Evolutionary conservation across 2,329 filamentous ascomycete genomes (phyloP), one percentile per base, ranked within the genome.

Genomic region (Cladosporium sp.): DNA sequence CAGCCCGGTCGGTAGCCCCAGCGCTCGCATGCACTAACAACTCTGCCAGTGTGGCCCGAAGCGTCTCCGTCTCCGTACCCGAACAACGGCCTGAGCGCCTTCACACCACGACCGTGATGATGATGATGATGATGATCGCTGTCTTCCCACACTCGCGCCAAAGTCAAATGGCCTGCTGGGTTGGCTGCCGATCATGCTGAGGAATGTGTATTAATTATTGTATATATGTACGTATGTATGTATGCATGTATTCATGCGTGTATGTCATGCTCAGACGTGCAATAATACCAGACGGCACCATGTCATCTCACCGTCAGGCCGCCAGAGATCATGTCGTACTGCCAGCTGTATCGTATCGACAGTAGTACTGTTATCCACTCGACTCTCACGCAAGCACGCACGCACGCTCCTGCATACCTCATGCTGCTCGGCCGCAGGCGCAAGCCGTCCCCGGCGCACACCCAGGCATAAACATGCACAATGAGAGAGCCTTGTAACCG

Each of bases 351-450:
- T 40, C n/a, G 53, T 35, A 35, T 35, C 31, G 31, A 11, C 10
- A 1, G 10, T 56, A 31, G 21, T 55, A 29, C 26, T 55, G 7
- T 18, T 16, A 12, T 26, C 28, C 35, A 37, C 35, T 37, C 35
- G 2, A 23, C 46, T 26, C 40, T 44, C 40, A 44, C 40, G 6
- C 18, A 44, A 18, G 37, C 37, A 44, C 14, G 37, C 37, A 44
- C 40, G n/a, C 40, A 46, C 40, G 40, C 35, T 18, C 35, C 35
- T 8, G 35, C 16, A 40, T 6, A 16, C n/a, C n/a, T 46, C 40
- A 46, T 35, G 55, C 55, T 57, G 55, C 31, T 57, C 31, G 33
- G 55, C 55, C 55, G 55, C 55, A 40, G 33, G 55, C 11, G 55
- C 49, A 52, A 35, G 55, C 55, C 55, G 37, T 57, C 33, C 55